phyloP scores from a whole-genome alignment of 2,329 filamentous ascomycete species.

The Alternaria conjuncta region DNA sequence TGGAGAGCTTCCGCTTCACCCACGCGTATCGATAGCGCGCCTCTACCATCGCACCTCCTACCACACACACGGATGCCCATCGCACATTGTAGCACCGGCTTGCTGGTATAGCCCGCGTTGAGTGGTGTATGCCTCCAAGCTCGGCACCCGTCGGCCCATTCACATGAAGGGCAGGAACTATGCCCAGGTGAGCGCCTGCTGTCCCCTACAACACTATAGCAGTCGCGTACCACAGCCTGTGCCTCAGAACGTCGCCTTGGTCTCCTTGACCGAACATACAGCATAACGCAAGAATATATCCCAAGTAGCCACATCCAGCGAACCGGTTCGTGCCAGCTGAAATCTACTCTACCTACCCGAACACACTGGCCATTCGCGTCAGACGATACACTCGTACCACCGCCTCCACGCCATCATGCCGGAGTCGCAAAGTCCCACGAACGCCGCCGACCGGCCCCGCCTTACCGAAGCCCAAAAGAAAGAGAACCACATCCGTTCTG shows the following conservation, averaged over 20 bases:
- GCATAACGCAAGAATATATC: not conserved
- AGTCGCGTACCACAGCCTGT: not conserved
- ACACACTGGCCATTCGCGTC: not conserved
- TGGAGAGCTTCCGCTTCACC: not conserved
- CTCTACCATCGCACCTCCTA: not conserved
- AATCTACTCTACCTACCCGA: slow-evolving; percentile 1
- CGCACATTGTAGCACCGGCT: not conserved
- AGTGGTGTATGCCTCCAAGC: not conserved
- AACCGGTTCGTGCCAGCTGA: not conserved
- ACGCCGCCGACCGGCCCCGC: slow-evolving; percentile 63
- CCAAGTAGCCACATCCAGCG: not conserved
- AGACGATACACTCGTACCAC: not conserved
- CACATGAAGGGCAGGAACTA: slow-evolving; percentile 5
- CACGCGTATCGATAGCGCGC: not conserved
- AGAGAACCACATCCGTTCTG: slow-evolving; percentile 74
- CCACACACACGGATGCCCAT: not conserved
- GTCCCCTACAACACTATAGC: not conserved
- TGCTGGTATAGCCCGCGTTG: not conserved
- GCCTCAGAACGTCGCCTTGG: not conserved
- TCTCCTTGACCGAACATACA: not conserved
- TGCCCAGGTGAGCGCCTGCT: not conserved
- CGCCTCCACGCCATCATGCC: slow-evolving; percentile 23
- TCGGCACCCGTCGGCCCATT: slow-evolving; percentile 7
- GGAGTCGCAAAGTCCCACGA: slow-evolving; percentile 36
- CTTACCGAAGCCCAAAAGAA: slow-evolving; percentile 75